These are phyloP conservation scores for Hypoxylon trugodes DNA, from an alignment of 495 filamentous ascomycete genomes.

Conservation along the genomic window DNA sequence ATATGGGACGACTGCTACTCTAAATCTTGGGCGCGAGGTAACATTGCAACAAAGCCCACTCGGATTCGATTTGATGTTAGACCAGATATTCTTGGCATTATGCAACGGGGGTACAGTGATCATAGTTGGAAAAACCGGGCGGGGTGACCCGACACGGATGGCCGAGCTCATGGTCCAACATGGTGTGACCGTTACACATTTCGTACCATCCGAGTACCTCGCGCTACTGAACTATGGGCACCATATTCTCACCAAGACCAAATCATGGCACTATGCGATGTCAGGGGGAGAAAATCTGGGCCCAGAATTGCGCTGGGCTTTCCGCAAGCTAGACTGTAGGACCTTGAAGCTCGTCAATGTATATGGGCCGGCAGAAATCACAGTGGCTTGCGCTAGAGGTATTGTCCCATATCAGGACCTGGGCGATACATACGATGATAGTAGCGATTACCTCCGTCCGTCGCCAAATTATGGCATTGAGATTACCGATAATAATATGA, in stretches of 20 bases:
- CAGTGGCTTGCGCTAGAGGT: not conserved
- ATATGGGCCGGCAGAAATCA: not conserved
- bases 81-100: conserved; percentile 37
- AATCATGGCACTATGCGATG: not conserved
- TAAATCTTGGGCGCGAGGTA: conserved; percentile 15
- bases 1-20: not conserved
- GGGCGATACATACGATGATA: not conserved
- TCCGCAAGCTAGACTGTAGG: not conserved
- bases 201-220: conserved; percentile 36
- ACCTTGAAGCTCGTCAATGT: not conserved
- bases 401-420: not conserved
- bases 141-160: conserved; percentile 38
- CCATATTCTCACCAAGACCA: not conserved
- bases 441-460: not conserved
- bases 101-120: conserved; percentile 33
- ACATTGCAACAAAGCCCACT: conserved; percentile 43
- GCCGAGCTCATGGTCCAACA: conserved; percentile 27
- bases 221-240: not conserved
- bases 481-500: not conserved
- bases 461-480: not conserved
- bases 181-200: conserved; percentile 34
- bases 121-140: conserved; percentile 6
- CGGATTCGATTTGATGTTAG: conserved; percentile 42
- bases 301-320: not conserved
- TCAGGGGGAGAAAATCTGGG: not conserved